phyloP scores from a whole-genome alignment of 208 protist genomes.

The Acanthamoeba culbertsoni region DNA sequence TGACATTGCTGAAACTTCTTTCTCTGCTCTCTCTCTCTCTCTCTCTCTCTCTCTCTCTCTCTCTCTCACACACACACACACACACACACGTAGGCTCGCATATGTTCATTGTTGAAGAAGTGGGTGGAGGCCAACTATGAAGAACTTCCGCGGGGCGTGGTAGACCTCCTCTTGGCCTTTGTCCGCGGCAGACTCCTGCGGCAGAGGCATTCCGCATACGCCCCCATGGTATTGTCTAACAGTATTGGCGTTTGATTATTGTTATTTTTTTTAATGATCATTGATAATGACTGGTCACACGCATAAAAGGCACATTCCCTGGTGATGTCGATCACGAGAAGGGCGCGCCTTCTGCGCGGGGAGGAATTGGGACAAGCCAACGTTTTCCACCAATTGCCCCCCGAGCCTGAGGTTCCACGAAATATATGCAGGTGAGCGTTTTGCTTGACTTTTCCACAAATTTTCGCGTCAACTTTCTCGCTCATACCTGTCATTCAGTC shows the following conservation, averaged over 20 bases:
- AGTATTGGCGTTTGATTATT: neutral
- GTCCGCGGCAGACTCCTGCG: neutral
- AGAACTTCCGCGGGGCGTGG: neutral
- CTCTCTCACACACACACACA: too few species aligned
- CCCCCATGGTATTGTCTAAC: neutral
- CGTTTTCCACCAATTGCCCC: neutral
- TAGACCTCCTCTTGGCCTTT: neutral
- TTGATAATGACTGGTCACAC: neutral
- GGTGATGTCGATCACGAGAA: neutral
- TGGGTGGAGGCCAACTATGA: neutral
- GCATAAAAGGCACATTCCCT: neutral
- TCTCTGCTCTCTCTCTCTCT: too few species aligned
- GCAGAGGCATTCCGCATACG: neutral
- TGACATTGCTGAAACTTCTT: too few species aligned
- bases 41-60: too few species aligned
- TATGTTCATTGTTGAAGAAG: constrained; percentile 44
- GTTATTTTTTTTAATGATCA: neutral
- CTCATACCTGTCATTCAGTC: neutral
- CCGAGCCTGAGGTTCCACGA: neutral
- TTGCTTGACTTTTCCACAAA: neutral
- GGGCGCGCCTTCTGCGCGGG: neutral
- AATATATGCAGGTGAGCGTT: neutral
- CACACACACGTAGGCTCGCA: neutral
- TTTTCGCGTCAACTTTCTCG: neutral
- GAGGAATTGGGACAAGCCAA: neutral